These are phyloP conservation scores for Protea cynaroides DNA, from an alignment of 164 flowering plant genomes.

Conservation along the genomic window DNA sequence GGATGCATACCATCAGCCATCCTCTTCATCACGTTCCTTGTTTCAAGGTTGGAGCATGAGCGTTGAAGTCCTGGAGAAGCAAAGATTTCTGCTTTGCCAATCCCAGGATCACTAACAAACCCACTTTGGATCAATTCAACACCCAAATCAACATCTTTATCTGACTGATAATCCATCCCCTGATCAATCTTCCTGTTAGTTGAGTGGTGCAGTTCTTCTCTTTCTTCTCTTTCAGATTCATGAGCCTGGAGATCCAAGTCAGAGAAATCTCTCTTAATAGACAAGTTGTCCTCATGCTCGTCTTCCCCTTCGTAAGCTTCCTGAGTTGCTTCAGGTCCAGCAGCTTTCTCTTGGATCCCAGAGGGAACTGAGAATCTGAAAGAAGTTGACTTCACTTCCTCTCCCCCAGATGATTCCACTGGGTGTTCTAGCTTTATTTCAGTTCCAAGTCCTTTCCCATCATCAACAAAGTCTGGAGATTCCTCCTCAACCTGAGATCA, in stretches of 20 bases:
- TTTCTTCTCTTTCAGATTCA: conserved; percentile 15
- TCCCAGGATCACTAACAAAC: conserved; percentile 87
- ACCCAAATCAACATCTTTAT: conserved; percentile 22
- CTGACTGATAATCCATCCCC: conserved; percentile 12
- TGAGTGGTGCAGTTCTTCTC: conserved; percentile 14
- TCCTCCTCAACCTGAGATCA: conserved; percentile 17
- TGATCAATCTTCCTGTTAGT: conserved; percentile 9
- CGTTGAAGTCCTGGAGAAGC: conserved; percentile 68
- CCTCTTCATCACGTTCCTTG: conserved; percentile 33
- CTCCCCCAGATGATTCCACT: conserved; percentile 17
- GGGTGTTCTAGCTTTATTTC: conserved; percentile 36
- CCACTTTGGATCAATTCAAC: conserved; percentile 46
- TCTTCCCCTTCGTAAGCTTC: conserved; percentile 80
- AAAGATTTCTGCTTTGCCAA: conserved; percentile 41
- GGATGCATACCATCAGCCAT: conserved; percentile 34
- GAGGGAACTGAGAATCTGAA: conserved; percentile 33
- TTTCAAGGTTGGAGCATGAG: conserved; percentile 76
- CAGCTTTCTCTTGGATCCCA: conserved; percentile 19
- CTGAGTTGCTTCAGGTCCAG: conserved; percentile 30
- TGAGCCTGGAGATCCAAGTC: conserved; percentile 50
- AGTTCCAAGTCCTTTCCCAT: conserved; percentile 21
- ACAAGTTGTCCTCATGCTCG: conserved; percentile 52
- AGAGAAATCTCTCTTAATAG: conserved; percentile 49
- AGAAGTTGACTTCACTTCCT: conserved; percentile 28
- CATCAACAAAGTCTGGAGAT: conserved; percentile 13